Conservation (phyloP, 306 rosid genomes). For the Dicorynia guianensis region DNA sequence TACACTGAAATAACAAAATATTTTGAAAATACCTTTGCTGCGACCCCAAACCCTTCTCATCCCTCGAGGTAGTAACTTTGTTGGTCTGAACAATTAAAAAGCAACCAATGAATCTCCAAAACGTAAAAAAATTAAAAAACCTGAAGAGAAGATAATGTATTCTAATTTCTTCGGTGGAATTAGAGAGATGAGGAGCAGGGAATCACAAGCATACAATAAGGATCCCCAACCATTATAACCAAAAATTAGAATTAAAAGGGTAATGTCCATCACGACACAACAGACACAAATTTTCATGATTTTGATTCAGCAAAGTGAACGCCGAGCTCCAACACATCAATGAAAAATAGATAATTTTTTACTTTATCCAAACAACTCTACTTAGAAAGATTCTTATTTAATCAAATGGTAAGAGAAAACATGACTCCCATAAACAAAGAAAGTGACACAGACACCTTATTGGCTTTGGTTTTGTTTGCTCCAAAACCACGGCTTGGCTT, state of each 20-base stretch:
- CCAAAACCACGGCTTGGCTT: slow-evolving; percentile 70
- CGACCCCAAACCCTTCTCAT: slow-evolving; percentile 43
- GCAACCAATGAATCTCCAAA: neutral
- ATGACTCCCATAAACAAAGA: neutral
- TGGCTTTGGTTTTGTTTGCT: slow-evolving; percentile 46
- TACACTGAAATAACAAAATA: neutral
- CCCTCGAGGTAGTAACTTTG: slow-evolving; percentile 41
- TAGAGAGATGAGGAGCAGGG: too few species aligned
- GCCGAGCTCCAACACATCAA: neutral
- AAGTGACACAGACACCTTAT: slow-evolving; percentile 24
- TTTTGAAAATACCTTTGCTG: slow-evolving; percentile 35
- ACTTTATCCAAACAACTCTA: neutral
- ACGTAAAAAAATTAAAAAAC: neutral
- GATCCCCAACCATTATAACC: neutral
- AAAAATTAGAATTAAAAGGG: too few species aligned
- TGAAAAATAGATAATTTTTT: neutral
- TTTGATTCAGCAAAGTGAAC: too few species aligned
- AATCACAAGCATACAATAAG: too few species aligned
- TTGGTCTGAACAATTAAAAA: slow-evolving; percentile 44
- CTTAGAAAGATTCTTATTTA: neutral
- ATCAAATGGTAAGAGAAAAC: too few species aligned
- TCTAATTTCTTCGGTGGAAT: too few species aligned
- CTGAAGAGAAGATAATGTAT: too few species aligned
- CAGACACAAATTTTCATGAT: too few species aligned
- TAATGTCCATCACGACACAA: too few species aligned